Conservation (phyloP, 805 yeast species). For the Candida gorgasii region DNA sequence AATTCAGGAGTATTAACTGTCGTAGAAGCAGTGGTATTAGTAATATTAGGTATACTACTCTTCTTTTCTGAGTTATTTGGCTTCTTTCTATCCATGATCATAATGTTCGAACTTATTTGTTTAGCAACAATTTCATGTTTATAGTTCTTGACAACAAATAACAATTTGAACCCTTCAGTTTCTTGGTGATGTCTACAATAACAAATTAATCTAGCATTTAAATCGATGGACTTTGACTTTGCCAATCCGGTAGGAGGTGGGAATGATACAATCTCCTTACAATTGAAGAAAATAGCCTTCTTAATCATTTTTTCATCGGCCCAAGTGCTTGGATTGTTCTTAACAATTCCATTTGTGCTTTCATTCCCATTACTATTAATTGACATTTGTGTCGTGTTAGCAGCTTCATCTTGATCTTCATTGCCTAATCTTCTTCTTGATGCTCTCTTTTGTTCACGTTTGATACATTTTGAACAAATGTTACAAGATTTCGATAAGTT, state of each 20-base stretch:
- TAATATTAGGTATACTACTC: background rate
- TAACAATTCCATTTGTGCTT: constrained; percentile 26
- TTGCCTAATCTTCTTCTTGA: constrained; percentile 81
- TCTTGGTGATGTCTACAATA: constrained; percentile 96
- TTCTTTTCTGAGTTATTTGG: constrained; percentile 23
- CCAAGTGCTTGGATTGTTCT: constrained; percentile 64
- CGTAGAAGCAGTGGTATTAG: constrained; percentile 3
- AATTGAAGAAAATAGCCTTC: constrained; percentile 87
- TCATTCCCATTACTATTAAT: constrained; percentile 6
- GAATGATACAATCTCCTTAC: constrained; percentile 80
- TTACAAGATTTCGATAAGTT: constrained; percentile 53
- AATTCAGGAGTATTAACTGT: constrained; percentile 8
- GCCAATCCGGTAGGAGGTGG: constrained; percentile 56
- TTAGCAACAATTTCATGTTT: constrained; percentile 68
- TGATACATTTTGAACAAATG: constrained; percentile 85
- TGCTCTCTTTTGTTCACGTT: constrained; percentile 92
- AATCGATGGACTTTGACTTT: constrained; percentile 42
- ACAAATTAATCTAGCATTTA: constrained; percentile 81
- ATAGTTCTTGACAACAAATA: constrained; percentile 65
- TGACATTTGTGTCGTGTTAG: background rate
- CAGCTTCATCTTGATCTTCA: constrained; percentile 14
- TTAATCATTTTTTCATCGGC: constrained; percentile 76
- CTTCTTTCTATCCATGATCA: constrained; percentile 95
- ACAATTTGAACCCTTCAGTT: constrained; percentile 74
- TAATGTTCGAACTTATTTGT: constrained; percentile 68